Percentiles rank a stretch among this genome's conserved stretches.
Conservation (phyloP, 139 green algal species). For the Coelastrella sp. region DNA sequence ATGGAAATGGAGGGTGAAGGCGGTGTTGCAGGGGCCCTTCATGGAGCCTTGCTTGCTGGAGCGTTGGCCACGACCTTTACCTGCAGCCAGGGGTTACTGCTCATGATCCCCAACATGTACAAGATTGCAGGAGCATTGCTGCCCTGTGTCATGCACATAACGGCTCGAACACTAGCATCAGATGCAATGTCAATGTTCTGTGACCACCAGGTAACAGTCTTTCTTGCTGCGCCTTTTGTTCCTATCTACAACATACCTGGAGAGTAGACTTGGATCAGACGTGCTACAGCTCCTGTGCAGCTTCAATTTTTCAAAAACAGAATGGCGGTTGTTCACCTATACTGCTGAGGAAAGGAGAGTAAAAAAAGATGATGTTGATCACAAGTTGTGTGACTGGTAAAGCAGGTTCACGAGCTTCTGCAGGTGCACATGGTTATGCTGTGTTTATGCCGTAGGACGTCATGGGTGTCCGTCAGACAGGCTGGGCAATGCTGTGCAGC, state of each 20-base stretch:
- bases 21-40: slow-evolving; percentile 63
- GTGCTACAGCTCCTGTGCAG: too few relatives aligned
- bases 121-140: slow-evolving; percentile 69
- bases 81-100: slow-evolving; percentile 68
- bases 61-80: slow-evolving; percentile 69
- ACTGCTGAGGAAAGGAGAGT: too few relatives aligned
- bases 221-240: too few relatives aligned
- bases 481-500: slow-evolving; percentile 65
- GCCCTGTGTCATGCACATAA: slow-evolving; percentile 68
- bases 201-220: slow-evolving; percentile 67
- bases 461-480: slow-evolving; percentile 63
- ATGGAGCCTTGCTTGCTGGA: slow-evolving; percentile 64
- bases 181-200: slow-evolving; percentile 69
- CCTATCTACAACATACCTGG: too few relatives aligned
- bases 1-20: slow-evolving; percentile 68
- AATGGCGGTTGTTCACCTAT: too few relatives aligned
- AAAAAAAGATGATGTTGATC: too few relatives aligned
- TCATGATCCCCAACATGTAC: slow-evolving; percentile 75
- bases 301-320: too few relatives aligned
- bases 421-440: background rate
- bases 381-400: background rate
- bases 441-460: slow-evolving; percentile 46
- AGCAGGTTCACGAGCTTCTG: background rate
- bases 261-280: too few relatives aligned
- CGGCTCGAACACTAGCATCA: slow-evolving; percentile 58